Evolutionary conservation across 1,139 yeast species (phyloP).

Genomic region (Pichia inconspicua): DNA sequence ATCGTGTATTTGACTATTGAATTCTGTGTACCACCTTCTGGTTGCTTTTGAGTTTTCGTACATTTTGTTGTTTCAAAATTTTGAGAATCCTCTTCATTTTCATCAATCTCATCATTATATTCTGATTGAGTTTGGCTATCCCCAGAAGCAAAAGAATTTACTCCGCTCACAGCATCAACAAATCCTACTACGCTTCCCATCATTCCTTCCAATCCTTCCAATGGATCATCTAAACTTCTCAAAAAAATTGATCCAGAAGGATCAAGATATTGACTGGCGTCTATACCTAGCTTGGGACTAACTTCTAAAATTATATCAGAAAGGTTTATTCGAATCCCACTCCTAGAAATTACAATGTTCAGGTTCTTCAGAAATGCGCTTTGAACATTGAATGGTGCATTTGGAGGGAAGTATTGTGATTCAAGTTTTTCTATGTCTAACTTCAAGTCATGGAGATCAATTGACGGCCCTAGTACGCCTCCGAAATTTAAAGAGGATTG

Average conservation of each 20-base stretch:
- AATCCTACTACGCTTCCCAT: conserved; percentile 18
- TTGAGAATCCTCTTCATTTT: conserved; percentile 10
- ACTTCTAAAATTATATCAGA: conserved; percentile 8
- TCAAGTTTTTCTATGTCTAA: conserved; percentile 15
- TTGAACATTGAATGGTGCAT: conserved; percentile 11
- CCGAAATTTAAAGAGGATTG: conserved; percentile 10
- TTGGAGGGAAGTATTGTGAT: conserved; percentile 12
- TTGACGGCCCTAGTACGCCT: conserved; percentile 10
- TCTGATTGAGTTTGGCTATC: neutral
- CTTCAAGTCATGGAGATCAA: conserved; percentile 11
- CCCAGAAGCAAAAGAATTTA: conserved; percentile 5
- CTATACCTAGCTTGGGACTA: conserved; percentile 8
- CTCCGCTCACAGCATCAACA: conserved; percentile 16
- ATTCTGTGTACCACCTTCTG: conserved; percentile 17
- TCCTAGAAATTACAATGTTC: conserved; percentile 8
- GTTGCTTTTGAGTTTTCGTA: neutral
- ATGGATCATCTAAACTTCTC: conserved; percentile 9
- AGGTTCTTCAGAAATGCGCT: conserved; percentile 12
- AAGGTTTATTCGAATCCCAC: conserved; percentile 10
- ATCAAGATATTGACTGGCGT: conserved; percentile 3
- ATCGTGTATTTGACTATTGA: conserved; percentile 49
- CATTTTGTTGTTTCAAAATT: neutral
- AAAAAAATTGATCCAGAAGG: conserved; percentile 8
- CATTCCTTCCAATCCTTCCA: conserved; percentile 14
- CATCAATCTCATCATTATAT: conserved; percentile 12